Percentiles rank a stretch among this genome's conserved stretches.
These are phyloP conservation scores for Acarospora socialis DNA, from an alignment of 2,329 filamentous ascomycete genomes.

Conservation along the genomic window DNA sequence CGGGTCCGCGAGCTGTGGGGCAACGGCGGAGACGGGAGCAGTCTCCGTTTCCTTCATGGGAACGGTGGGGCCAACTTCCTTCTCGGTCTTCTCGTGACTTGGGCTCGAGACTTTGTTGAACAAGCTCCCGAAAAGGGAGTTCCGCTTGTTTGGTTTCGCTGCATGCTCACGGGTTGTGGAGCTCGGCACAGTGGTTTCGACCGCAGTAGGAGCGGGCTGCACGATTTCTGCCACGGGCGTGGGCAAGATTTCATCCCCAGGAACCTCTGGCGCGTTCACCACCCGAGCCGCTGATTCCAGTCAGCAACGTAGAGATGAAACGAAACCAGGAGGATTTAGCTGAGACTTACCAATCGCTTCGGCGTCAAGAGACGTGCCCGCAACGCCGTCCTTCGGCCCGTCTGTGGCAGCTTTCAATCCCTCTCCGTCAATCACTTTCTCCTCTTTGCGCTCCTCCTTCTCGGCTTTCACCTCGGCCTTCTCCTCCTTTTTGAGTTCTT, in stretches of 20 bases:
- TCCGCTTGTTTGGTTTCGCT: conserved; percentile 63
- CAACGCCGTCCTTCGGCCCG: conserved; percentile 20
- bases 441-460: conserved; percentile 22
- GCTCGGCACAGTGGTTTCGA: conserved; percentile 20
- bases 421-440: conserved; percentile 27
- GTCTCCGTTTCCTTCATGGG: conserved; percentile 34
- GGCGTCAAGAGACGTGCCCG: conserved; percentile 26
- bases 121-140: conserved; percentile 67
- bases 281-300: conserved; percentile 18
- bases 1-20: conserved; percentile 34
- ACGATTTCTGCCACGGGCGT: background rate
- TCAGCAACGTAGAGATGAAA: conserved; percentile 5
- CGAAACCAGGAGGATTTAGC: too few species aligned
- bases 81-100: conserved; percentile 30
- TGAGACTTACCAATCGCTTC: conserved; percentile 15
- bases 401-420: conserved; percentile 27
- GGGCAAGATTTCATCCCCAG: conserved; percentile 1
- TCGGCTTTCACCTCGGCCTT: conserved; percentile 28
- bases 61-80: conserved; percentile 33
- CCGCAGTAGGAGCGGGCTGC: background rate
- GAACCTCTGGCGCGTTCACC: conserved; percentile 17
- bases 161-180: conserved; percentile 40
- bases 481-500: conserved; percentile 27
- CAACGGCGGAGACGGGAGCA: conserved; percentile 32
- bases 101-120: conserved; percentile 51